Evolutionary conservation across 2,329 filamentous ascomycete genomes (phyloP).

Genomic region (Rachicladosporium sp.): DNA sequence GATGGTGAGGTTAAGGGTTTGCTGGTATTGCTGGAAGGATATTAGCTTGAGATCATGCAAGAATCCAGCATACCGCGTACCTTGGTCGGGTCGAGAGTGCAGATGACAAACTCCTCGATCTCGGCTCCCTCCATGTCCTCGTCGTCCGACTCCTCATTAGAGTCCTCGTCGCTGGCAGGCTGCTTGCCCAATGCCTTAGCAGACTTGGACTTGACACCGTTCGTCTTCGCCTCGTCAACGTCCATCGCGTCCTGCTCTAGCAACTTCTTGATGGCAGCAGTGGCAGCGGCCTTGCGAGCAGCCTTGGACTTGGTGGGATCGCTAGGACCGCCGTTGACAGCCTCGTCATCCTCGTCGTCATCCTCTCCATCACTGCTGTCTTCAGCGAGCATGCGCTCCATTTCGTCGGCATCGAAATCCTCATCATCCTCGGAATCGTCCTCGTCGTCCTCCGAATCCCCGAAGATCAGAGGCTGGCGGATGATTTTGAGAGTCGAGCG

Average conservation of each 20-base stretch:
- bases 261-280: constrained; percentile 63
- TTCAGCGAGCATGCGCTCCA: constrained; percentile 40
- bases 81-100: constrained; percentile 90
- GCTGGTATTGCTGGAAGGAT: constrained; percentile 68
- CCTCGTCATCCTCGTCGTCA: constrained; percentile 58
- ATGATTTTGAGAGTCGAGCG: constrained; percentile 87
- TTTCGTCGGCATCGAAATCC: constrained; percentile 36
- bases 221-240: constrained; percentile 47
- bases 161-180: constrained; percentile 35
- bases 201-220: too few relatives aligned
- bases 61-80: constrained; percentile 63
- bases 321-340: constrained; percentile 78
- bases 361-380: constrained; percentile 52
- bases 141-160: constrained; percentile 40
- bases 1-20: constrained; percentile 85
- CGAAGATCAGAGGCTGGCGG: constrained; percentile 53
- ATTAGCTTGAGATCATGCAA: constrained; percentile 17
- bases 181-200: constrained; percentile 66
- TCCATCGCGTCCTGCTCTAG: constrained; percentile 57
- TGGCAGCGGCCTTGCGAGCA: constrained; percentile 63
- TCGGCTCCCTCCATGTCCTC: constrained; percentile 52
- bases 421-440: constrained; percentile 52
- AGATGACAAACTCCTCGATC: constrained; percentile 83
- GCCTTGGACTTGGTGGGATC: constrained; percentile 84
- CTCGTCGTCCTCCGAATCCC: too few relatives aligned